These are phyloP conservation scores for Lentinula raphanica DNA, from an alignment of 768 basidiomycete genomes.

Conservation along the genomic window DNA sequence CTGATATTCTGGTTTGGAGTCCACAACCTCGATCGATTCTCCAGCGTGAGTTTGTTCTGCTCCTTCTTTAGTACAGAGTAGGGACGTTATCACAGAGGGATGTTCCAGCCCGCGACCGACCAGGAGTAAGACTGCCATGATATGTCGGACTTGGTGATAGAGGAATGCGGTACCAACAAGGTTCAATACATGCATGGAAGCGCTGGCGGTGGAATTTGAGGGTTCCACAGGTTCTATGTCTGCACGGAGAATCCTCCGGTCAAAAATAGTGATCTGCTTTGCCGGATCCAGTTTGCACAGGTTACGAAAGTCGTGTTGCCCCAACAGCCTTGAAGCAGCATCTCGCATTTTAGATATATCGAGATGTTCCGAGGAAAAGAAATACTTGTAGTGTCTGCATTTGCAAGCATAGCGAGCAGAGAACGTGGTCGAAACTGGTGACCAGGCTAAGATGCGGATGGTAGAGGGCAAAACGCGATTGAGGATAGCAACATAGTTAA, in stretches of 20 bases:
- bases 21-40: slow-evolving; percentile 44
- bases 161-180: slow-evolving; percentile 85
- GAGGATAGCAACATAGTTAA: slow-evolving; percentile 73
- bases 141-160: slow-evolving; percentile 94
- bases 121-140: slow-evolving; percentile 87
- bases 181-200: slow-evolving; percentile 66
- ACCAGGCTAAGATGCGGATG: slow-evolving; percentile 91
- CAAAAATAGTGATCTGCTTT: slow-evolving; percentile 85
- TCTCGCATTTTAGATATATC: slow-evolving; percentile 72
- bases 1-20: slow-evolving; percentile 81
- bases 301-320: slow-evolving; percentile 94
- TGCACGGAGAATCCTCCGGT: slow-evolving; percentile 61
- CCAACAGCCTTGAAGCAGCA: slow-evolving; percentile 67
- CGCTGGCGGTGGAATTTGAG: slow-evolving; percentile 4
- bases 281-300: slow-evolving; percentile 89
- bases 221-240: slow-evolving; percentile 47
- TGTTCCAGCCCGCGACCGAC: slow-evolving; percentile 77
- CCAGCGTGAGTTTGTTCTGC: slow-evolving; percentile 29
- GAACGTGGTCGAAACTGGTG: slow-evolving; percentile 73
- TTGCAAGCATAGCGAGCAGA: slow-evolving; percentile 86
- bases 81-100: slow-evolving; percentile 60
- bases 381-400: slow-evolving; percentile 95
- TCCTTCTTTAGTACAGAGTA: slow-evolving; percentile 66
- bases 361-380: slow-evolving; percentile 69
- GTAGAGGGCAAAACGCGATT: slow-evolving; percentile 87